phyloP scores from a whole-genome alignment of 2,329 filamentous ascomycete species.

The Meredithiella fracta region DNA sequence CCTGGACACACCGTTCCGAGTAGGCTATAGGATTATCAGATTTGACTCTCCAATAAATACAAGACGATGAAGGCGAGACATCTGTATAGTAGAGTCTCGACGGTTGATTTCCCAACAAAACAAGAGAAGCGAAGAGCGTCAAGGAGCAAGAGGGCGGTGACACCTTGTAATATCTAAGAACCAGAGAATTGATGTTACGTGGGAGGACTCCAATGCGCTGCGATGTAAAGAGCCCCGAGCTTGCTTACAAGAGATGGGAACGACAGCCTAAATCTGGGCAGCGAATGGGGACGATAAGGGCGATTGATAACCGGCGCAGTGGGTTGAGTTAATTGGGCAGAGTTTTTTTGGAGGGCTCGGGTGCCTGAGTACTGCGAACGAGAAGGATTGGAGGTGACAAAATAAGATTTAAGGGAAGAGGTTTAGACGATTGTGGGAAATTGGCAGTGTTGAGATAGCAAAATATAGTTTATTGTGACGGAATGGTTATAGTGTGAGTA shows the following conservation, averaged over 20 bases:
- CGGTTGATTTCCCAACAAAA: not conserved
- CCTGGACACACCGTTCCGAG: not conserved
- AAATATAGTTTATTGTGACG: not conserved
- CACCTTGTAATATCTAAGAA: not conserved
- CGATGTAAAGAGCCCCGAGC: not conserved
- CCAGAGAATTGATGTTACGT: not conserved
- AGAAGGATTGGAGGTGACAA: not conserved
- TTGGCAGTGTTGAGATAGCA: not conserved
- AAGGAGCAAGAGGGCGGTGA: not conserved
- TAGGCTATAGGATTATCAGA: not conserved
- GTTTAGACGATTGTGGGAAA: not conserved
- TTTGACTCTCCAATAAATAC: not conserved
- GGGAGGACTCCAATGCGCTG: conserved; percentile 5
- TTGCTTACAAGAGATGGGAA: not conserved
- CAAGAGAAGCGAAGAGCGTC: not conserved
- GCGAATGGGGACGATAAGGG: not conserved
- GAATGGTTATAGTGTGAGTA: not conserved
- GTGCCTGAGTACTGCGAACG: not conserved
- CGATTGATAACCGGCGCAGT: not conserved
- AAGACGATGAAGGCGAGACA: not conserved
- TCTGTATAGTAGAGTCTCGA: not conserved
- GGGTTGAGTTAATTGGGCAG: not conserved
- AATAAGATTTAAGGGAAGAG: not conserved
- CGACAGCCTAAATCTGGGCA: not conserved
- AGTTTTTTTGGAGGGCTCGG: not conserved